Percentiles rank a stretch among this genome's conserved stretches.
These are phyloP conservation scores for Malassezia globosa DNA, from an alignment of 1,284 basidiomycete genomes.

Conservation along the genomic window DNA sequence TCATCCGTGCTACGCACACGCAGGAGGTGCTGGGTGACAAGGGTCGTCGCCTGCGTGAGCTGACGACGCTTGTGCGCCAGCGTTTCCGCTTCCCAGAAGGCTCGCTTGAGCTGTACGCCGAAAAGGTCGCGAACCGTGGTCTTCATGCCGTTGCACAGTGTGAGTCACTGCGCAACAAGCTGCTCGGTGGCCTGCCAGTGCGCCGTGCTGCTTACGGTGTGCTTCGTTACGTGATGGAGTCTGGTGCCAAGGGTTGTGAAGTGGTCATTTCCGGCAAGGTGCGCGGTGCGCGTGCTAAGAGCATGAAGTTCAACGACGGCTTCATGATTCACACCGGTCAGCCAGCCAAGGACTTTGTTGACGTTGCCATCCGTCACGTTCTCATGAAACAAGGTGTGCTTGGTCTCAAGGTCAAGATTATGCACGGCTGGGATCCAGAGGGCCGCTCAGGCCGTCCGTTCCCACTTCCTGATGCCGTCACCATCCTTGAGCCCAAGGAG, in stretches of 20 bases:
- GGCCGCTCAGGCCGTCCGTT: constrained; percentile 69
- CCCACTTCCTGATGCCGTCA: constrained; percentile 90
- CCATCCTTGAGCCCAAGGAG: constrained; percentile 70
- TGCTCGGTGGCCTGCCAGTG: constrained; percentile 97
- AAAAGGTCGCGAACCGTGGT: constrained; percentile 98
- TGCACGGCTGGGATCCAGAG: constrained; percentile 84
- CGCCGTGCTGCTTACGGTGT: constrained; percentile 99
- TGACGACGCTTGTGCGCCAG: constrained; percentile 96
- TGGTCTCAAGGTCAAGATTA: constrained; percentile 99
- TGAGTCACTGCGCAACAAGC: constrained; percentile 96
- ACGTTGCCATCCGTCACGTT: constrained; percentile 96
- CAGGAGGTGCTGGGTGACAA: constrained; percentile 99
- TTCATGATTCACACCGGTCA: constrained; percentile 99
- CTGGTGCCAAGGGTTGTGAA: constrained; percentile 97
- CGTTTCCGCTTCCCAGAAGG: constrained; percentile 98
- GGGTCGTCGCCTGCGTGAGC: constrained; percentile 96
- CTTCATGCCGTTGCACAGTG: constrained; percentile 97
- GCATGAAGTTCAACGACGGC: constrained; percentile 99
- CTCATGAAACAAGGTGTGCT: constrained; percentile 97
- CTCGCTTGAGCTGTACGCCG: constrained; percentile 96
- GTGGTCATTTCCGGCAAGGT: constrained; percentile 99
- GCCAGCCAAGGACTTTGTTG: constrained; percentile 89
- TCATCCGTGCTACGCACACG: constrained; percentile 99
- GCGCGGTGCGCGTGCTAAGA: constrained; percentile 97
- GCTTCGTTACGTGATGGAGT: constrained; percentile 99